Conservation (phyloP, 805 yeast genomes). For the Brettanomyces anomalus region DNA sequence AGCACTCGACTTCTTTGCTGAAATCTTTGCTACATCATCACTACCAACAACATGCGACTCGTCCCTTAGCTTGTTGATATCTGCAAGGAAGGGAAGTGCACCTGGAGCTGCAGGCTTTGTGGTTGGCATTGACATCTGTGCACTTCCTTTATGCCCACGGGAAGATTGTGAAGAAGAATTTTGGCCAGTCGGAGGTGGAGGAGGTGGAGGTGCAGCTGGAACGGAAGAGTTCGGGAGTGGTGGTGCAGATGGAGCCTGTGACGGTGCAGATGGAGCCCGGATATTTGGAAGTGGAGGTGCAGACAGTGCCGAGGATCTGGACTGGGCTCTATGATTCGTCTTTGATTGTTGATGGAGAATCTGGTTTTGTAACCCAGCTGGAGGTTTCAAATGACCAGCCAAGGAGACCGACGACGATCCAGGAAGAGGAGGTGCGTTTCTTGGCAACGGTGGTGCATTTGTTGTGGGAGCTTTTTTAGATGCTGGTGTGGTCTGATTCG, state of each 20-base stretch:
- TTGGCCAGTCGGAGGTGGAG: conserved; percentile 4
- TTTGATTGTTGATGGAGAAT: too few species aligned
- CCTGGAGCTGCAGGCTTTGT: conserved; percentile 20
- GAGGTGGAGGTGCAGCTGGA: conserved; percentile 9
- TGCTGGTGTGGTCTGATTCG: not conserved
- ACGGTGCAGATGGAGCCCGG: conserved; percentile 13
- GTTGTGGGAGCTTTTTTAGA: too few species aligned
- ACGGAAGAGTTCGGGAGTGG: conserved; percentile 11
- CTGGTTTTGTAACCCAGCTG: too few species aligned
- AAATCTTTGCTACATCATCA: conserved; percentile 11
- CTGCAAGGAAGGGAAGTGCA: conserved; percentile 48
- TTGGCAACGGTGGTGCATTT: not conserved
- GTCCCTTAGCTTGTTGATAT: conserved; percentile 46
- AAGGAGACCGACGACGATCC: conserved; percentile 12
- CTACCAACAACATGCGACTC: conserved; percentile 41
- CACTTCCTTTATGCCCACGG: conserved; percentile 9
- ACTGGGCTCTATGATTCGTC: conserved; percentile 10
- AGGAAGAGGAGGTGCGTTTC: conserved; percentile 2
- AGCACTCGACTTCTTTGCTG: conserved; percentile 19
- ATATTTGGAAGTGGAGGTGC: conserved; percentile 9
- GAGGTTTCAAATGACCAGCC: too few species aligned
- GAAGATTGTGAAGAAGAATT: not conserved
- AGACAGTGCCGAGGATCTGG: not conserved
- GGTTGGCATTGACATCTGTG: conserved; percentile 14
- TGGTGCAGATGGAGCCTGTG: conserved; percentile 14